phyloP scores from a whole-genome alignment of 2,329 filamentous ascomycete species.

The Microsporum ferrugineum region DNA sequence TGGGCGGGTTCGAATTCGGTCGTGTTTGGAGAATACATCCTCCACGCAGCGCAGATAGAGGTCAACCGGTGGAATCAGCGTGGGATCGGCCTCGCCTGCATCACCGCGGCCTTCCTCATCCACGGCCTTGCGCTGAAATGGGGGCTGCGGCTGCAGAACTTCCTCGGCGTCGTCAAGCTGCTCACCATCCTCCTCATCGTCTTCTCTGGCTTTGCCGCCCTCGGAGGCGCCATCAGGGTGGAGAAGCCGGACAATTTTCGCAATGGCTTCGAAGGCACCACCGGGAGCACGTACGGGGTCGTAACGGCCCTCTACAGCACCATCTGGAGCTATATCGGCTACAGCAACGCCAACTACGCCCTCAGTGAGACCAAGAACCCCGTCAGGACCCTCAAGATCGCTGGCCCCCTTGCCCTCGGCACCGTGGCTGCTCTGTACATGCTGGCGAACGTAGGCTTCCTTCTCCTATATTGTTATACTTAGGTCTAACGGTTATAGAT shows the following conservation, averaged over 20 bases:
- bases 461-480: conserved; percentile 21
- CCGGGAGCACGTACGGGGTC: conserved; percentile 53
- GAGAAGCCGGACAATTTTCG: conserved; percentile 50
- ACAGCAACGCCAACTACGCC: conserved; percentile 26
- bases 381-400: conserved; percentile 52
- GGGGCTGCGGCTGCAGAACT: conserved; percentile 56
- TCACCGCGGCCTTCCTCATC: conserved; percentile 54
- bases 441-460: conserved; percentile 57
- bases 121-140: conserved; percentile 54
- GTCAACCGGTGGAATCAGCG: conserved; percentile 57
- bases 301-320: conserved; percentile 63
- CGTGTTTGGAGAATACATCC: conserved; percentile 59
- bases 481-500: conserved; percentile 18
- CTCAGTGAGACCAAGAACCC: conserved; percentile 56
- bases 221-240: conserved; percentile 49
- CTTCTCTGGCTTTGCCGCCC: conserved; percentile 49
- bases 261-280: conserved; percentile 55
- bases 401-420: conserved; percentile 50
- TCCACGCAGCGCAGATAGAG: conserved; percentile 52
- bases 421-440: conserved; percentile 53
- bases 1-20: conserved; percentile 58
- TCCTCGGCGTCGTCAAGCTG: conserved; percentile 56
- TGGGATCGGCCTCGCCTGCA: conserved; percentile 53
- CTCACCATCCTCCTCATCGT: conserved; percentile 55
- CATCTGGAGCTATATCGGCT: conserved; percentile 57